These are phyloP conservation scores for Abortiporus biennis DNA, from an alignment of 1,284 basidiomycete genomes.

Conservation along the genomic window DNA sequence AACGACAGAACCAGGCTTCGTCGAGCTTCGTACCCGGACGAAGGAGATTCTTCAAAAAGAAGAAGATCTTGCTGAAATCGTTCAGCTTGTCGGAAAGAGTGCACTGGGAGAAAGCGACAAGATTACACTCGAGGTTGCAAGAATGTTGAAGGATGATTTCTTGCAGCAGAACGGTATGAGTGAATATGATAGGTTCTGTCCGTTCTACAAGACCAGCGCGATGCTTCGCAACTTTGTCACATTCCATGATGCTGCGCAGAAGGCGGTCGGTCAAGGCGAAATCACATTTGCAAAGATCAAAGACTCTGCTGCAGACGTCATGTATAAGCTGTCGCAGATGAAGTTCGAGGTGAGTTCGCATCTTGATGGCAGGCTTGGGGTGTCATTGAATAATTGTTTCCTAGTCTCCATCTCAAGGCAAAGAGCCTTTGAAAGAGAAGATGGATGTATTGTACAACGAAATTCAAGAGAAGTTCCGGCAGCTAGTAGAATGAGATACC, in stretches of 20 bases:
- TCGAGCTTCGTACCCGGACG: constrained; percentile 85
- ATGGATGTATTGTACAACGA: constrained; percentile 75
- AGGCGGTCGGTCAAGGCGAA: constrained; percentile 81
- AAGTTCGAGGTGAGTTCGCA: constrained; percentile 80
- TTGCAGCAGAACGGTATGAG: constrained; percentile 99
- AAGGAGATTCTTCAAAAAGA: constrained; percentile 99
- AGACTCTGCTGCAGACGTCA: constrained; percentile 81
- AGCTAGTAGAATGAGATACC: constrained; percentile 67
- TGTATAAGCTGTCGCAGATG: constrained; percentile 97
- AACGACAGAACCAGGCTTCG: constrained; percentile 85
- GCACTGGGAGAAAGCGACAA: constrained; percentile 98
- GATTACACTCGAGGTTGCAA: constrained; percentile 95
- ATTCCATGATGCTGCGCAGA: constrained; percentile 89
- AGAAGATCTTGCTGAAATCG: constrained; percentile 97
- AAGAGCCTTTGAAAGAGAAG: constrained; percentile 76
- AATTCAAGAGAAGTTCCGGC: constrained; percentile 87
- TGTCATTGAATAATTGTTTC: constrained; percentile 17
- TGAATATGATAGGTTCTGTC: constrained; percentile 96
- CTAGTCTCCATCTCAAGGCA: constrained; percentile 81
- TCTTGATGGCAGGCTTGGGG: not conserved
- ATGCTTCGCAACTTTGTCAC: constrained; percentile 96
- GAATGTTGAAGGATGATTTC: constrained; percentile 98
- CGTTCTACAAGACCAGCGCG: constrained; percentile 96
- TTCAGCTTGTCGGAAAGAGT: constrained; percentile 97
- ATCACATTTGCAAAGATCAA: constrained; percentile 92